Conservation (phyloP, 129 eudicot species). For the Flaveria robusta region DNA sequence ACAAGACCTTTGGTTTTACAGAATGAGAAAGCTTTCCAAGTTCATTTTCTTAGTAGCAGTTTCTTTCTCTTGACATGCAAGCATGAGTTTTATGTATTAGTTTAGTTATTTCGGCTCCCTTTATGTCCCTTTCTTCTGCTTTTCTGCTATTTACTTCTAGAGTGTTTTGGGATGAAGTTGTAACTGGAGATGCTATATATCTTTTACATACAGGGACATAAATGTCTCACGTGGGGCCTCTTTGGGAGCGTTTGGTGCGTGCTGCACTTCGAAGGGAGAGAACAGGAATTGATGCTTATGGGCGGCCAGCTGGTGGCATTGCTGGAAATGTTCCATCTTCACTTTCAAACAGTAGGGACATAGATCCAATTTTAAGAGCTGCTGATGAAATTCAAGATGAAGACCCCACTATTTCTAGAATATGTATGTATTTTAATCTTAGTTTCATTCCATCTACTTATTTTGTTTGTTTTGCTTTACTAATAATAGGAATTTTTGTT, state of each 20-base stretch:
- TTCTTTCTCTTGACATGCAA: constrained; percentile 8
- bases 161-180: background rate
- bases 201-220: constrained; percentile 34
- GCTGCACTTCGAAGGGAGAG: constrained; percentile 84
- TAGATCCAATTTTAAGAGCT: constrained; percentile 87
- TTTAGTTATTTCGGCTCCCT: no score
- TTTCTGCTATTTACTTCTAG: constrained; percentile 7
- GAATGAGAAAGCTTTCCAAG: background rate
- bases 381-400: constrained; percentile 99
- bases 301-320: constrained; percentile 71
- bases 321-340: constrained; percentile 97
- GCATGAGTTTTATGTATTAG: background rate
- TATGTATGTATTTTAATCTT: constrained; percentile 47
- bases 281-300: constrained; percentile 59
- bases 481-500: constrained; percentile 29
- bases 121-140: background rate
- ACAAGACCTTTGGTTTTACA: constrained; percentile 2
- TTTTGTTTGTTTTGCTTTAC: background rate
- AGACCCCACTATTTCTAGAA: constrained; percentile 85
- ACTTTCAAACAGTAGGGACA: constrained; percentile 79
- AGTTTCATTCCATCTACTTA: background rate
- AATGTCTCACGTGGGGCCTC: constrained; percentile 72
- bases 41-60: background rate
- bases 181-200: constrained; percentile 15
- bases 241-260: constrained; percentile 94